Evolutionary conservation across 2,329 filamentous ascomycete species (phyloP), one percentile per base, ranked within the genome.

Genomic region (Stagonosporopsis rhizophila): DNA sequence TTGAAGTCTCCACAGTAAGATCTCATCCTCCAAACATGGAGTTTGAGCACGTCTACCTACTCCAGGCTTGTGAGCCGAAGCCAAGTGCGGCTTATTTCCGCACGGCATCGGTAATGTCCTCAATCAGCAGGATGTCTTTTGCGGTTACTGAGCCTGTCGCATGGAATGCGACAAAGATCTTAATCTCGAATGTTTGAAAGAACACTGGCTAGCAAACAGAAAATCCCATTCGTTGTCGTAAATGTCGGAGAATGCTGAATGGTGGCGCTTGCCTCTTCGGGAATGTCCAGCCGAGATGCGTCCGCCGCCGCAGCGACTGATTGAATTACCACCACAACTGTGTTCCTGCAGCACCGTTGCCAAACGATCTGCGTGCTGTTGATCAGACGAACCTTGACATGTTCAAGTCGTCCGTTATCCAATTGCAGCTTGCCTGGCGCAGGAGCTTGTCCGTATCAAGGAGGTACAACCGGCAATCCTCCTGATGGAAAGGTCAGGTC

Each of bases 391-490:
- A 27, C n/a, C 1, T 14, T 32, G 34, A 37, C 6, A 12, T 23
- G 6, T 19, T 19, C n/a, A 8, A 19, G 32, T 42, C 35, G 20
- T 17, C 4, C 8, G 38, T 45, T 35, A 35, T 15, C 46, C 47
- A 54, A 55, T 51, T 11, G n/a, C 23, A 32, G 22, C 12, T 9
- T 17, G 15, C 30, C 12, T 25, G 34, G 25, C 9, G 30, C 11
- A 37, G 19, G 12, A 17, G 34, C 32, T 53, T 53, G 12, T 27
- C 42, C 48, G 1, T 32, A 59, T 38, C 8, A n/a, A 57, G 57
- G 6, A 60, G 53, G 57, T 59, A 51, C 53, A 60, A 17, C 52
- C 52, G 52, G 15, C 22, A 51, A 32, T 25, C 22, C 39, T 45
- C 38, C 52, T 37, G 27, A 44, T 38, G 40, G 32, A 17, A 42